A percentile compares a stretch with the other conserved stretches of the same genome.
phyloP scores from a whole-genome alignment of 1,139 yeast species.

The Yamadazyma pseudoaaseri region DNA sequence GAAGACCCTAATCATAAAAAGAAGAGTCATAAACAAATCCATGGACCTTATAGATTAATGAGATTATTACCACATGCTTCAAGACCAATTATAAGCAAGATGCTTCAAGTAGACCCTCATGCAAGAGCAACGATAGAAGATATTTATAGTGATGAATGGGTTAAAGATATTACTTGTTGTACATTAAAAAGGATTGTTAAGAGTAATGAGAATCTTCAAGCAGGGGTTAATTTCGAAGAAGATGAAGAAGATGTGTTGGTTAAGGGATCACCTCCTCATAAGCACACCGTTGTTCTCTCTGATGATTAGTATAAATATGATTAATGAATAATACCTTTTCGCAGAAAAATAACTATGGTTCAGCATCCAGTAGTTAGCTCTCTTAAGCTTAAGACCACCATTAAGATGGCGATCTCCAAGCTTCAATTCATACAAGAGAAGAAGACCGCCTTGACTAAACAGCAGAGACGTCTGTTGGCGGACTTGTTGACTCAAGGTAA shows the following conservation, averaged over 20 bases:
- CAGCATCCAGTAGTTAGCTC: slow-evolving; percentile 33
- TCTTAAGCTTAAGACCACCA: slow-evolving; percentile 59
- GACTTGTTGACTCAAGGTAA: slow-evolving; percentile 69
- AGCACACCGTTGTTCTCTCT: slow-evolving; percentile 38
- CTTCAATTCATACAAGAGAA: slow-evolving; percentile 79
- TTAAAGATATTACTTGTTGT: slow-evolving; percentile 53
- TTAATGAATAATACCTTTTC: slow-evolving; percentile 1
- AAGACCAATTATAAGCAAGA: slow-evolving; percentile 70
- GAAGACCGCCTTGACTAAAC: slow-evolving; percentile 78
- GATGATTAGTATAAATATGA: slow-evolving; percentile 5
- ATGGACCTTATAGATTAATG: slow-evolving; percentile 87
- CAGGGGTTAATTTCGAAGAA: slow-evolving; percentile 30
- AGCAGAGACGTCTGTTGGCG: slow-evolving; percentile 74
- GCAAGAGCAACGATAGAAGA: slow-evolving; percentile 71
- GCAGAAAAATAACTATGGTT: slow-evolving; percentile 10
- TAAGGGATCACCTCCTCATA: slow-evolving; percentile 41
- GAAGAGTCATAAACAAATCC: slow-evolving; percentile 45
- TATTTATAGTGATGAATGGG: slow-evolving; percentile 71
- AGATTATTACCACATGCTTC: slow-evolving; percentile 85
- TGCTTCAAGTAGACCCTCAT: slow-evolving; percentile 69
- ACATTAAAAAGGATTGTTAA: slow-evolving; percentile 30
- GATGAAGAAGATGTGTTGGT: slow-evolving; percentile 40
- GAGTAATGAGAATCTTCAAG: slow-evolving; percentile 23
- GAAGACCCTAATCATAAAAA: slow-evolving; percentile 21
- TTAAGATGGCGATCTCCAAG: slow-evolving; percentile 80